Base-by-base conservation (phyloP, 805 yeast species). In the Starmerella stigmatis region DNA sequence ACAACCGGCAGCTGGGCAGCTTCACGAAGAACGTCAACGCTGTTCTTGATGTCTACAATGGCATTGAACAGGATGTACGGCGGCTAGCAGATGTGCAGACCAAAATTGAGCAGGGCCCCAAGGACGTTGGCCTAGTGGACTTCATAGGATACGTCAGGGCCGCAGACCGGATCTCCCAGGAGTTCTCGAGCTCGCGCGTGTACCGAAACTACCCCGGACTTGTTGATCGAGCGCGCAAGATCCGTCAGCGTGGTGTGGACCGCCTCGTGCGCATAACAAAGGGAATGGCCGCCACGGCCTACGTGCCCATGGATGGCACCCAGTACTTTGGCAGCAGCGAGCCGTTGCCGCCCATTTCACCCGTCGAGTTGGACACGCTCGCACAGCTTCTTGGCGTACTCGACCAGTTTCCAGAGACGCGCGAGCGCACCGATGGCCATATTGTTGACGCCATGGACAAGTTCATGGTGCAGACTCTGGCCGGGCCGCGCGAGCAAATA, bases 1-100 rank as follows among this genome's bases (percentile, higher is more conserved):
- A 76, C 46, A 80, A 82, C 41, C 75, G 75, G 81, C 46, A 75
- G 25, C 35, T 43, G 29, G 55, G 44, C 41, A 43, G 30, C n/a
- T 54, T 39, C 45, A 43, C 37, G 39, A 49, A 47, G 41, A 56
- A 54, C 41, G 54, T 54, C 15, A 48, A 48, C 29, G 44, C 50
- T 15, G 58, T 63, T 16, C 49, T 57, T 44, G 49, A 52, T 25
- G 57, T 57, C 5, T 55, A 58, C 31, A 55, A 52, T 15, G 61
- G 52, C 16, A 57, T 62, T 16, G 47, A 52, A 25, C 47, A 59
- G 19, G 72, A 70, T 51, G 78, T 82, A 0, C 65, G 52, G n/a
- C 50, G 59, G 7, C 46, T 62, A 16, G 29, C 35, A 13, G 51
- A 52, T 17, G 50, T 62, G 16, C 45, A 51, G 27, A 44, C 40